Percentiles rank a stretch among this genome's conserved stretches.
These are phyloP conservation scores for Acer negundo DNA, from an alignment of 345 rosid species.

Conservation along the genomic window DNA sequence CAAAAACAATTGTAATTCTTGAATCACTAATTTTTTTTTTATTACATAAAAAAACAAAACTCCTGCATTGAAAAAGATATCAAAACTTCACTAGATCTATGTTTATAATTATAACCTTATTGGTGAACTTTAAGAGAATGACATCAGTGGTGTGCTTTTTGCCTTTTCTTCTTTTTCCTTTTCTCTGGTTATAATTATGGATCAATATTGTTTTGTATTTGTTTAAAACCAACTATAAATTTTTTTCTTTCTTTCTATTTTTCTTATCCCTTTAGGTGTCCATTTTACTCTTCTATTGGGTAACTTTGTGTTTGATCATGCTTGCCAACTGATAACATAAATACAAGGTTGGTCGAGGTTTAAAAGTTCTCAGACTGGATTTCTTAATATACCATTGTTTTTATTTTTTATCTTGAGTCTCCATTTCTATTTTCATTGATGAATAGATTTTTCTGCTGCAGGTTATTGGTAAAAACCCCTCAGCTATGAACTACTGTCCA, in stretches of 20 bases:
- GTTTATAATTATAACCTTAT: neutral
- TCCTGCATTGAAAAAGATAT: neutral
- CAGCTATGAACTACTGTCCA: conserved; percentile 60
- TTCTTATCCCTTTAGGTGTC: neutral
- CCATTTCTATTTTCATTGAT: conserved; percentile 16
- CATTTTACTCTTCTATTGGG: neutral
- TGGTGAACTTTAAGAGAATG: neutral
- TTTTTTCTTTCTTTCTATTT: neutral
- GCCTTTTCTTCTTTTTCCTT: neutral
- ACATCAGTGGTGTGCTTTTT: neutral
- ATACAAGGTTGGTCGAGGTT: conserved; percentile 11
- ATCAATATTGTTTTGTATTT: neutral
- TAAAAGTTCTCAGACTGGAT: conserved; percentile 7
- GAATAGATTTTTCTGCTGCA: conserved; percentile 34
- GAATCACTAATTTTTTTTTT: neutral
- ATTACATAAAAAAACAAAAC: neutral
- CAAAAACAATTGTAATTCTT: neutral
- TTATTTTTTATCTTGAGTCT: neutral
- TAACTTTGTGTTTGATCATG: neutral
- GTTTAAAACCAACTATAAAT: neutral
- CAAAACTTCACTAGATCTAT: conserved; percentile 3
- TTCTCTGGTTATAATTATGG: neutral
- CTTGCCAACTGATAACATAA: neutral
- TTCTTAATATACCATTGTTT: conserved; percentile 4
- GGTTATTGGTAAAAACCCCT: conserved; percentile 52